Percentiles rank a stretch among this genome's conserved stretches.
Evolutionary conservation across 179 eudicot species (phyloP).

Genomic region (Pouteria campechiana): DNA sequence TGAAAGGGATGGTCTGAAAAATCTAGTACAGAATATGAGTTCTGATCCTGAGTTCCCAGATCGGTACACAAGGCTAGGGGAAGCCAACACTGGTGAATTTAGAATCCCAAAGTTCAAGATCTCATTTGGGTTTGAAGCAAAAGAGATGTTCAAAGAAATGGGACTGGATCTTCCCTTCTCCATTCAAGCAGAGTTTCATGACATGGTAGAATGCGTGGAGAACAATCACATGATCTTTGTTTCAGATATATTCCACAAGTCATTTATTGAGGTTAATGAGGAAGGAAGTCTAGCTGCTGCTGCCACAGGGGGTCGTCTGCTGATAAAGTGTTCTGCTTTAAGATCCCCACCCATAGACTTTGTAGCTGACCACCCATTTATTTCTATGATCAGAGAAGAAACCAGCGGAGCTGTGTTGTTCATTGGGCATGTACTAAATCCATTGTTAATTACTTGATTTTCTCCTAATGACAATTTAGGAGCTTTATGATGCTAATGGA

Average conservation of each 20-base stretch:
- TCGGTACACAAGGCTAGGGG: background rate
- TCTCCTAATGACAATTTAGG: no score
- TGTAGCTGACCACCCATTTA: slow-evolving; percentile 23
- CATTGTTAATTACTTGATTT: no score
- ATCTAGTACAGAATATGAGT: slow-evolving; percentile 1
- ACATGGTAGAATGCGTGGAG: slow-evolving; percentile 4
- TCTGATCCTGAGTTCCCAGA: slow-evolving; percentile 1
- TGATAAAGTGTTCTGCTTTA: background rate
- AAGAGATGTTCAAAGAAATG: slow-evolving; percentile 5
- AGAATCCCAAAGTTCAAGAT: slow-evolving; percentile 17
- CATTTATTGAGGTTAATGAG: slow-evolving; percentile 12
- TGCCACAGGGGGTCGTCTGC: slow-evolving; percentile 2
- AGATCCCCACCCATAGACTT: background rate
- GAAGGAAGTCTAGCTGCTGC: slow-evolving; percentile 17
- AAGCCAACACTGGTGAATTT: background rate
- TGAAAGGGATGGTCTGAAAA: background rate
- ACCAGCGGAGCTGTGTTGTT: slow-evolving; percentile 12
- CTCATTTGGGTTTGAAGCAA: slow-evolving; percentile 4
- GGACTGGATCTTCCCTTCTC: slow-evolving; percentile 15
- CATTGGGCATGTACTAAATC: slow-evolving; percentile 17
- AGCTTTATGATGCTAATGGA: no score
- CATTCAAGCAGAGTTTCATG: slow-evolving; percentile 3
- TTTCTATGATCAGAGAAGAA: slow-evolving; percentile 20
- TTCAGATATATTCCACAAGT: slow-evolving; percentile 14
- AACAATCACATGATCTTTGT: background rate